Base-by-base conservation (phyloP, 176 grass and related monocot genomes). In the Alopecurus myosuroides region DNA sequence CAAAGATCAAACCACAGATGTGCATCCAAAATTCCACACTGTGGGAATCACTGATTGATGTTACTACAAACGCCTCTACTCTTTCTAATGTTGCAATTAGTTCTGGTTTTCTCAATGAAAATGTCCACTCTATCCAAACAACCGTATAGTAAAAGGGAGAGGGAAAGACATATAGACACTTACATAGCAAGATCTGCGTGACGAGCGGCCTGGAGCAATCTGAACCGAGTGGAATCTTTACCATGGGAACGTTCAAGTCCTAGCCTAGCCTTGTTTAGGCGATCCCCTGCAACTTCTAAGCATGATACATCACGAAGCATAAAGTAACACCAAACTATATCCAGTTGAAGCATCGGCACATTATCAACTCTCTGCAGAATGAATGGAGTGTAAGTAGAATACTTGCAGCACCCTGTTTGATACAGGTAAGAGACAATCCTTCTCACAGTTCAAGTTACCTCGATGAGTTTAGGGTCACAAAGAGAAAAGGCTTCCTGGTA, bases 321-420 rank as follows among this genome's bases (percentile, higher is more conserved):
- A 81, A 99, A 99, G 64, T 99, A 94, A 49, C 97, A 99, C 97
- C 97, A 99, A 10, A 99, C 93, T 85, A 87, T 95, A 92, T 99
- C 93, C 52, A 99, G 79, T 87, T 99, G 91, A 88, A 99, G 97
- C 84, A 99, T 92, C 11, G 97, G 93, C 55, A 94, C 78, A 79
- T 99, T 99, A 86, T 99, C 97, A 87, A 99, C 91, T 77, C 88
- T 94, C 97, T 96, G 86, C 84, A 78, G 20, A 76, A 88, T 28
- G 40, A 12, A 84, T 10, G 3, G 25, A 78, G 29, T 58, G 19
- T 82, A 83, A 88, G 84, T 78, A 85, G 74, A 77, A 84, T 53
- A 41, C 6, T 42, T 87, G 74, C 57, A 80, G 31, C 57, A 80
- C 9, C 56, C 15, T 34, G 51, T 77, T 61, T 76, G 74, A 64